Conservation (phyloP, 2,329 filamentous ascomycete genomes). For the Colletotrichum truncatum region DNA sequence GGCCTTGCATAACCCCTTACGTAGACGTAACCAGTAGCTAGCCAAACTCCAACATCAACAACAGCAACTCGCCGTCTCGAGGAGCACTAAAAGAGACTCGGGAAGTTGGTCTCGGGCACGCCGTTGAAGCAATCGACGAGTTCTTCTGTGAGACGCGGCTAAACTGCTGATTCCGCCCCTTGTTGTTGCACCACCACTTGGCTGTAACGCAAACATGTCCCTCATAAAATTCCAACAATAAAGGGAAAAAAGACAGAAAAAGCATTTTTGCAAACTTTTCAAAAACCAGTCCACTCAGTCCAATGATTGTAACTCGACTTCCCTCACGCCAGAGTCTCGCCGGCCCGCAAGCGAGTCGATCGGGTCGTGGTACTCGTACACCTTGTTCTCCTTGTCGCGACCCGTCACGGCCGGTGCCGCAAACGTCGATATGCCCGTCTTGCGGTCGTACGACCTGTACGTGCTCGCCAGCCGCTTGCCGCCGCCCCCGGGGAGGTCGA, state of each 20-base stretch:
- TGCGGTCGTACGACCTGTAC: constrained; percentile 60
- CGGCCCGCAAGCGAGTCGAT: constrained; percentile 33
- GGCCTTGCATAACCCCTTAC: neutral
- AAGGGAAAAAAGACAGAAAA: no score
- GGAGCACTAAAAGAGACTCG: no score
- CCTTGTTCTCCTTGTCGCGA: constrained; percentile 50
- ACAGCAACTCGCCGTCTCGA: no score
- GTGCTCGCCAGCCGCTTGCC: constrained; percentile 69
- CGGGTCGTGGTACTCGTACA: constrained; percentile 69
- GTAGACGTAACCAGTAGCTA: neutral
- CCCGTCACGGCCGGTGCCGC: constrained; percentile 63
- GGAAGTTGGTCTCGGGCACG: no score
- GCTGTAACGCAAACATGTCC: neutral
- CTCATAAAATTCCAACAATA: no score
- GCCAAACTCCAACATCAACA: neutral
- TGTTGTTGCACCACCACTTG: neutral
- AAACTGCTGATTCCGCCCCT: neutral
- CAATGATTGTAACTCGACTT: no score
- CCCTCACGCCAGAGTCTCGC: no score
- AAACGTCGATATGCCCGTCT: constrained; percentile 63
- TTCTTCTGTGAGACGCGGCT: neutral
- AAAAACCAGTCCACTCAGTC: no score
- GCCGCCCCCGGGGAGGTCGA: constrained; percentile 70
- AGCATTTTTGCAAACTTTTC: no score
- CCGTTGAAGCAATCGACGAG: neutral